Conservation (phyloP, 176 grass and related monocot species). For the Elymus sibiricus region DNA sequence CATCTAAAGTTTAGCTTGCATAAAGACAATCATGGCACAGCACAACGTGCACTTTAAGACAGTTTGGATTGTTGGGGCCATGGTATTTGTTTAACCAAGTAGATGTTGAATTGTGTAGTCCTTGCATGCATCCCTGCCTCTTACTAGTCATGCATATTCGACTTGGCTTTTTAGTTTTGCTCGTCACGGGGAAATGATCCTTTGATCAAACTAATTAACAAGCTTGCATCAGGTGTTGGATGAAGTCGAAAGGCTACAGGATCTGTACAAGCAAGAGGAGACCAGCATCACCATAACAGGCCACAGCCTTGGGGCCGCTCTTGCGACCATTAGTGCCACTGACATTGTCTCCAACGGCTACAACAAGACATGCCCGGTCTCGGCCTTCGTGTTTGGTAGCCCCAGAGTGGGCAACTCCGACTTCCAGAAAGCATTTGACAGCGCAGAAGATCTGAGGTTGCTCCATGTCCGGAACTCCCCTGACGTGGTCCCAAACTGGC, state of each 20-base stretch:
- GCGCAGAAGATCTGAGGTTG: constrained; percentile 42
- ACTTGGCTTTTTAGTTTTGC: background rate
- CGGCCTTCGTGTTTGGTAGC: constrained; percentile 68
- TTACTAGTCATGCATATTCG: constrained; percentile 6
- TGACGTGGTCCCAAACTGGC: constrained; percentile 74
- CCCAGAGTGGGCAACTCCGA: constrained; percentile 66
- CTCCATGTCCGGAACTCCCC: constrained; percentile 54
- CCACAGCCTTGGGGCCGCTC: constrained; percentile 79
- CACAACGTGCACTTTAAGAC: constrained; percentile 8
- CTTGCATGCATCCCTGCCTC: background rate
- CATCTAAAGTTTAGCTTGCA: background rate
- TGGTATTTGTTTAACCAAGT: constrained; percentile 1
- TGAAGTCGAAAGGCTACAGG: constrained; percentile 58
- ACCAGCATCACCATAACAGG: constrained; percentile 86
- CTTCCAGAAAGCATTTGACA: constrained; percentile 57
- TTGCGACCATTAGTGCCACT: constrained; percentile 71
- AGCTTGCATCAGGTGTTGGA: constrained; percentile 57
- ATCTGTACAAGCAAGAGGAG: constrained; percentile 66
- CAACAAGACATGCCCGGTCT: constrained; percentile 43
- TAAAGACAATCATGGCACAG: constrained; percentile 5
- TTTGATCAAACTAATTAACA: constrained; percentile 14
- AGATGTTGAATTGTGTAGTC: background rate
- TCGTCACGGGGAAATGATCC: background rate
- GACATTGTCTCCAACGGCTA: constrained; percentile 63
- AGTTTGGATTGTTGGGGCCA: constrained; percentile 1